Evolutionary conservation across 768 basidiomycete genomes (phyloP), one percentile per base, ranked within the genome.

Genomic region (Porphyrellus cyaneotinctus): DNA sequence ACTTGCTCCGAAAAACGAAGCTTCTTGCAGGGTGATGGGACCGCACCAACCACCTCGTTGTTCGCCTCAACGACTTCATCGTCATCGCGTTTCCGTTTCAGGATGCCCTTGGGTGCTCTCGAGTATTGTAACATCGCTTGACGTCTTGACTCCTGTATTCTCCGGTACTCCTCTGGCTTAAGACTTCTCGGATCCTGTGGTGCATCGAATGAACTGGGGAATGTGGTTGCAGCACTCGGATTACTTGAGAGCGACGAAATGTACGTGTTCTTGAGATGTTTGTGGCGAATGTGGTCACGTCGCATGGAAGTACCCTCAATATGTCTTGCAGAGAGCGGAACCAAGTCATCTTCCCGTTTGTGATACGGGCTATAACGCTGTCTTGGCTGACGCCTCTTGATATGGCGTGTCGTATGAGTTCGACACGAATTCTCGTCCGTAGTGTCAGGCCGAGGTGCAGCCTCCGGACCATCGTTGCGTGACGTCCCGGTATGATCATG

Each of bases 1-100:
- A 36, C 11, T 28, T 54, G 51, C 18, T 52, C 52, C 3, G 60
- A 47, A 45, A 65, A 65, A 22, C 70, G 61, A 9, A 62, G 54
- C 17, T 53, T 64, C 50, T 70, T 70, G 50, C 55, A 54, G 3
- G 59, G 44, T 2, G 51, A 22, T 17, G 28, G 38, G 8, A 23
- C n/a, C n/a, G 14, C 26, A 0, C 33, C 7, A 41, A 18, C 44
- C 32, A 31, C 39, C 23, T 35, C 43, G 8, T 26, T n/a, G 30
- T 20, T 45, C 18, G 14, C 33, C 43, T 53, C 68, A 33, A 31
- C 54, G 0, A 15, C 38, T 17, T 56, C 51, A 3, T 59, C 64
- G 2, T 60, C 68, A 1, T 56, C 67, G 42, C 70, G 56, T 47
- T 47, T 47, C 51, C 68, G 58, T 51, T 70, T 70, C 47, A 70